Evolutionary conservation across 352 stramenopile genomes (phyloP), one percentile per base, ranked within the genome.

Genomic region (Phytopythium chamaehyphon): DNA sequence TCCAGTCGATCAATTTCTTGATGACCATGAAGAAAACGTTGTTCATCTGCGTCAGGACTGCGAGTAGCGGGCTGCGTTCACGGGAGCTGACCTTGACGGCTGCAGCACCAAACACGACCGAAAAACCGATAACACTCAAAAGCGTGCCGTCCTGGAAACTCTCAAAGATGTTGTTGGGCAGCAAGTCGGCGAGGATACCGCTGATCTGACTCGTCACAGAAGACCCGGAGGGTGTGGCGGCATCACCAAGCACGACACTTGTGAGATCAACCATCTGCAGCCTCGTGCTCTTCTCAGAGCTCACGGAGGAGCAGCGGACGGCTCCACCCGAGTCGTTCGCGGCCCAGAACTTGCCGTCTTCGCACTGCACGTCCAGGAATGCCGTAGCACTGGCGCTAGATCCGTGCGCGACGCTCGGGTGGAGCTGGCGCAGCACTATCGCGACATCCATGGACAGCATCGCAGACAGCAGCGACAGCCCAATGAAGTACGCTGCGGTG

Each of bases 11-110:
- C 21, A 83, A 59, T 39, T 76, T 83, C 40, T 61, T 48, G 52
- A 92, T 88, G 23, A 88, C 55, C 19, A 69, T 62, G 46, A 85
- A 83, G 43, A 91, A 87, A 15, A 88, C 76, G 31, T 77, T 69
- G 64, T 83, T 88, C 61, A 88, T 71, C 48, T 89, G 78, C 46
- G 79, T 72, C 19, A 89, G 61, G 5, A 82, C 24, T 12, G 26
- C 51, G 15, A 57, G 26, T 22, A 57, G 36, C n/a, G 18, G 33
- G 14, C 40, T 57, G 38, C 42, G 18, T 28, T 48, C 38, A 12
- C 39, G 23, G 11, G 38, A 21, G 16, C 37, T 56, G 19, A 40
- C 38, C 10, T 36, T 40, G 9, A 54, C 22, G 36, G 53, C 43
- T 2, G 53, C 59, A 18, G 51, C 47, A 16, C 59, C 59, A n/a